phyloP scores from a whole-genome alignment of 352 stramenopile genomes.

The Pelagophyceae sp. region DNA sequence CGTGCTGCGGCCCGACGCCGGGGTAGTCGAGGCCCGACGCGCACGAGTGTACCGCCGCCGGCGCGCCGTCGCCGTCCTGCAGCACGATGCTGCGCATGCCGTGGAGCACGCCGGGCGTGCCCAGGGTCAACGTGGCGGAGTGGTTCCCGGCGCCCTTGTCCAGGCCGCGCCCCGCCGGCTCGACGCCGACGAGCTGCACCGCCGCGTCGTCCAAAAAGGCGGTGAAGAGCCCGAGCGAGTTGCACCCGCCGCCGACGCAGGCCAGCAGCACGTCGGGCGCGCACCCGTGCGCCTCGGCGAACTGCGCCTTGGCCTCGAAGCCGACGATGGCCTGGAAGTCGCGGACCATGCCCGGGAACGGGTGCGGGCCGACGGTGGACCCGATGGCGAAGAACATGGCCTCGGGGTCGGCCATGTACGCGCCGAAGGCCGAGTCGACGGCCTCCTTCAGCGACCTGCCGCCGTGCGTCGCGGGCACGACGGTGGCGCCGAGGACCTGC shows the following conservation, averaged over 20 bases:
- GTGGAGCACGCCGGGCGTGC: slow-evolving; percentile 87
- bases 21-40: slow-evolving; percentile 94
- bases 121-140: slow-evolving; percentile 86
- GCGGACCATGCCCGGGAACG: slow-evolving; percentile 94
- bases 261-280: slow-evolving; percentile 90
- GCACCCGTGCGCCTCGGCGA: slow-evolving; percentile 80
- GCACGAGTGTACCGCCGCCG: slow-evolving; percentile 88
- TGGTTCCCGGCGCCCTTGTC: slow-evolving; percentile 80
- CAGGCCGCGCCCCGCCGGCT: slow-evolving; percentile 89
- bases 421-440: slow-evolving; percentile 95
- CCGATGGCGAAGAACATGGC: slow-evolving; percentile 97
- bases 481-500: slow-evolving; percentile 97
- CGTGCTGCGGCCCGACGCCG: slow-evolving; percentile 91
- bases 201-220: slow-evolving; percentile 84
- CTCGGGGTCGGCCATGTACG: slow-evolving; percentile 97
- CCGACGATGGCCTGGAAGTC: slow-evolving; percentile 94
- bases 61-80: slow-evolving; percentile 81
- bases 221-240: slow-evolving; percentile 98
- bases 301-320: slow-evolving; percentile 77
- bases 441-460: slow-evolving; percentile 94
- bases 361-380: slow-evolving; percentile 90
- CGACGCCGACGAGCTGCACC: slow-evolving; percentile 87
- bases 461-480: slow-evolving; percentile 89
- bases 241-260: slow-evolving; percentile 92
- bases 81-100: slow-evolving; percentile 95